Conservation (phyloP, 163 green algal species). For the Scenedesmus sp. region DNA sequence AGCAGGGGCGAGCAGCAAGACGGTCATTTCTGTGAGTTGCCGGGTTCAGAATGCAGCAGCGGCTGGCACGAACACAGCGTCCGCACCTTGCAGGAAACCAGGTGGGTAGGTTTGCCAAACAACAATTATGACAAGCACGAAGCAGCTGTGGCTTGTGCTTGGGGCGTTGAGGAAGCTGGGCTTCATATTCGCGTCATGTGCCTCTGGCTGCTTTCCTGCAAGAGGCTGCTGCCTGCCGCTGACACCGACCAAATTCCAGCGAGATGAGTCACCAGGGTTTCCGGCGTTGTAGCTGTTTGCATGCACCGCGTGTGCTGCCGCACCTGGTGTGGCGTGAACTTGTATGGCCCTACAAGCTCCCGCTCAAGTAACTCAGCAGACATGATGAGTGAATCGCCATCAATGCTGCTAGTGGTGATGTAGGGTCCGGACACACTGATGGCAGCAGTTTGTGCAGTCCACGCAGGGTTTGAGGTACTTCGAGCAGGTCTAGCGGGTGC, state of each 20-base stretch:
- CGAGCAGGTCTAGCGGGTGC: not conserved
- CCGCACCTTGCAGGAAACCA: not conserved
- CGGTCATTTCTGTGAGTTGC: not conserved
- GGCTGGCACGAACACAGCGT: not conserved
- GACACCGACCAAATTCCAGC: no score
- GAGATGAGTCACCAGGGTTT: no score
- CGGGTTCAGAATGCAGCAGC: not conserved
- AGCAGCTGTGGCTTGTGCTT: no score
- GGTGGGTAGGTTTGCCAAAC: no score
- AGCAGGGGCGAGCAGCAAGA: not conserved
- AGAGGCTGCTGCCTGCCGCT: not conserved
- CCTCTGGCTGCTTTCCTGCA: not conserved
- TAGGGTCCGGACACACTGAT: constrained; percentile 50
- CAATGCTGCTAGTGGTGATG: constrained; percentile 47
- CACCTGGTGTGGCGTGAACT: constrained; percentile 35
- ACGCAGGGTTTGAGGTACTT: not conserved
- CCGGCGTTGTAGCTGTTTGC: no score
- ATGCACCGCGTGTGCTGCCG: not conserved
- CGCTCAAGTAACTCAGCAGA: constrained; percentile 34
- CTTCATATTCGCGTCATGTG: no score
- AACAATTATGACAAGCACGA: not conserved
- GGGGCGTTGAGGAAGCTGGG: no score
- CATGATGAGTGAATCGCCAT: constrained; percentile 36
- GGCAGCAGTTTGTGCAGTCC: constrained; percentile 32
- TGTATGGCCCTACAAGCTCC: constrained; percentile 36